These are phyloP conservation scores for Styphnolobium japonicum DNA, from an alignment of 306 rosid genomes.

Conservation along the genomic window DNA sequence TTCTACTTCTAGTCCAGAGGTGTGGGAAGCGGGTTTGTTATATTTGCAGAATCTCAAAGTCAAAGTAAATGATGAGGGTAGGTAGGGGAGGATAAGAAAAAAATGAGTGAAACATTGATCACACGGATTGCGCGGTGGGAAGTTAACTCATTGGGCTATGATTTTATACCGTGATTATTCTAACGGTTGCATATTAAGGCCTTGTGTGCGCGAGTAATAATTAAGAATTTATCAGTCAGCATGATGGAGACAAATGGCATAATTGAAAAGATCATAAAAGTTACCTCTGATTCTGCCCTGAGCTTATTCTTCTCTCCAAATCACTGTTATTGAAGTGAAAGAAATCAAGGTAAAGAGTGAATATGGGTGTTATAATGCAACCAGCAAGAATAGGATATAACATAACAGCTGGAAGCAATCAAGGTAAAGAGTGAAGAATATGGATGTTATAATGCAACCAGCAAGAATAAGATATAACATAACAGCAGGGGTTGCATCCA, in stretches of 20 bases:
- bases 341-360: not conserved
- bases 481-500: not conserved
- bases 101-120: not conserved
- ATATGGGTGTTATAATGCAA: not conserved
- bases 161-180: not conserved
- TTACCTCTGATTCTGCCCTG: not conserved
- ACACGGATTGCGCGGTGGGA: not conserved
- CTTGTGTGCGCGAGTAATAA: not conserved
- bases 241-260: slow-evolving; percentile 1
- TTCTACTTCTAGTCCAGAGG: not conserved
- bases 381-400: not conserved
- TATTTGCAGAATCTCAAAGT: not conserved
- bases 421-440: not conserved
- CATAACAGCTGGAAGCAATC: not conserved
- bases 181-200: not conserved
- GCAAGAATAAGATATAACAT: not conserved
- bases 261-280: not conserved
- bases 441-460: not conserved
- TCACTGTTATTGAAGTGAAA: not conserved
- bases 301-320: not conserved
- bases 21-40: not conserved
- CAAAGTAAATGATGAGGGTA: not conserved
- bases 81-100: not conserved
- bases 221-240: not conserved
- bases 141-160: slow-evolving; percentile 1